Percentiles rank a stretch among this genome's conserved stretches.
Evolutionary conservation across 106 monocot genomes (phyloP).

Genomic region (Allium cepa): DNA sequence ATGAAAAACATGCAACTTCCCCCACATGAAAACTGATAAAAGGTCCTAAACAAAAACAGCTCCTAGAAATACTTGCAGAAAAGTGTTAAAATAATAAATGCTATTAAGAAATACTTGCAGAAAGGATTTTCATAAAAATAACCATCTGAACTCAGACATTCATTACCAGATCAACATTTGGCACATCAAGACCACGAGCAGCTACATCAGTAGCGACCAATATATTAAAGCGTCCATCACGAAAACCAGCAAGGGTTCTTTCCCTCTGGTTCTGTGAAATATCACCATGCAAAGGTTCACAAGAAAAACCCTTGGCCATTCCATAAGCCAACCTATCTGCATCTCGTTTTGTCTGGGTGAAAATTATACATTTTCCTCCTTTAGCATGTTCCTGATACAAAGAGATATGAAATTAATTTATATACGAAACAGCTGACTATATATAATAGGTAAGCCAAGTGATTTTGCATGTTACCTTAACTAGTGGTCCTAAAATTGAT

Average conservation of each 20-base stretch:
- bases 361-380: constrained; percentile 97
- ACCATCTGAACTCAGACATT: not conserved
- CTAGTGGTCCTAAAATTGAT: constrained; percentile 81
- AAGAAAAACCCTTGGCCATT: constrained; percentile 48
- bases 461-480: constrained; percentile 33
- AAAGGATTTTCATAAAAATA: not conserved
- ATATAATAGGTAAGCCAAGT: too few relatives aligned
- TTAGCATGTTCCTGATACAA: constrained; percentile 77
- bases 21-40: not conserved
- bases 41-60: not conserved
- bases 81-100: too few relatives aligned
- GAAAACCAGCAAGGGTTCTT: constrained; percentile 76
- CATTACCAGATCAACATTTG: constrained; percentile 92
- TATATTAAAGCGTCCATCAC: constrained; percentile 85
- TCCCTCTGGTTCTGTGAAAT: constrained; percentile 94
- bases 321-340: constrained; percentile 72
- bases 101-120: too few relatives aligned
- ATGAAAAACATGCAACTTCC: not conserved
- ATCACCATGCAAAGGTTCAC: constrained; percentile 89
- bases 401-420: too few relatives aligned
- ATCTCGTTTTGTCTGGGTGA: constrained; percentile 97
- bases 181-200: constrained; percentile 93
- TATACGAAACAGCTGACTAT: too few relatives aligned
- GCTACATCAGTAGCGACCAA: constrained; percentile 97
- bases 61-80: too few relatives aligned